Conservation (phyloP, 805 yeast species). For the Starmerella gropengiesseri region DNA sequence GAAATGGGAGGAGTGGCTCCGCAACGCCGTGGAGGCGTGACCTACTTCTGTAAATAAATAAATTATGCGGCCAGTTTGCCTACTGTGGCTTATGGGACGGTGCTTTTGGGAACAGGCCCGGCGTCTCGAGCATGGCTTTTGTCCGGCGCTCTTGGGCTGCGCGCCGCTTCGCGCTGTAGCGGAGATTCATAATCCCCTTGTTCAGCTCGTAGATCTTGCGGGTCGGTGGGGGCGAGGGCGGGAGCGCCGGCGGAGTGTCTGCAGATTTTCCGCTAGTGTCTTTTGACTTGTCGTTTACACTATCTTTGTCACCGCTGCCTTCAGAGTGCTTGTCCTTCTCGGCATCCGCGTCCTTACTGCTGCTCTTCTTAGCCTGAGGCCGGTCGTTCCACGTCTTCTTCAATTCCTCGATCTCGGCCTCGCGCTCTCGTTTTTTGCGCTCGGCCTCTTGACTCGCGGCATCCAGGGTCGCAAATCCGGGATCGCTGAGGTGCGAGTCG, state of each 20-base stretch:
- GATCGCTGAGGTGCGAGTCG: constrained; percentile 39
- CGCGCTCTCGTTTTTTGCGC: constrained; percentile 19
- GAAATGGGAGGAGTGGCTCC: constrained; percentile 70
- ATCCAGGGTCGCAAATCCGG: constrained; percentile 37
- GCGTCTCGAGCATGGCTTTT: constrained; percentile 26
- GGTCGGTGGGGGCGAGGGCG: background rate
- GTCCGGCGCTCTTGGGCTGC: constrained; percentile 27
- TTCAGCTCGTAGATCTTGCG: constrained; percentile 27
- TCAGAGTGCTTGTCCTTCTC: constrained; percentile 21
- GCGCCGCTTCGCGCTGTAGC: constrained; percentile 30
- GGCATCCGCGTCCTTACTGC: background rate
- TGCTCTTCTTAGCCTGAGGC: constrained; percentile 13
- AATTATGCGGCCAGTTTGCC: background rate
- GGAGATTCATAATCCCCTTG: constrained; percentile 34
- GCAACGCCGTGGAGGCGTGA: constrained; percentile 32
- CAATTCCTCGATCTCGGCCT: constrained; percentile 29
- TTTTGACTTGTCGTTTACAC: constrained; percentile 9
- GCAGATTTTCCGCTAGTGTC: constrained; percentile 17
- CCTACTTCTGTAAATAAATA: background rate
- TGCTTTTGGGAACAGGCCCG: constrained; percentile 29
- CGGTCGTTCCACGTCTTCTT: constrained; percentile 27
- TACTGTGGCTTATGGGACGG: constrained; percentile 26
- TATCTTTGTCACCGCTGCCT: too few relatives aligned
- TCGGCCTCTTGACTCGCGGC: constrained; percentile 30
- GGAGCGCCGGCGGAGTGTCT: constrained; percentile 8